Evolutionary conservation across 768 basidiomycete genomes (phyloP).

Genomic region (Pleurotus ostreatus): DNA sequence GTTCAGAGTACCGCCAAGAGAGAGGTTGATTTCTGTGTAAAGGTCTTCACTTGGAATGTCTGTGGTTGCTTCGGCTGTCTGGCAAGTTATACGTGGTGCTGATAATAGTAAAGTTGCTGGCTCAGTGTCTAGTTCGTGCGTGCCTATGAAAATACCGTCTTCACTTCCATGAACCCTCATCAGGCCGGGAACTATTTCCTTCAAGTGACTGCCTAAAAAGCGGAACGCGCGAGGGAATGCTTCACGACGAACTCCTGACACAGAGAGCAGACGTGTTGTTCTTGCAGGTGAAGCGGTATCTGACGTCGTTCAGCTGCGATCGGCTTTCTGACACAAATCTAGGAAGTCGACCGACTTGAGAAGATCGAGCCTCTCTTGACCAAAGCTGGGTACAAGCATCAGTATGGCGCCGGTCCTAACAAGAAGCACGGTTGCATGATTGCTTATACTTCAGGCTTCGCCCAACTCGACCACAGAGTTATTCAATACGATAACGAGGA

Average conservation of each 20-base stretch:
- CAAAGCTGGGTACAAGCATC: constrained; percentile 56
- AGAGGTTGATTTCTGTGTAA: constrained; percentile 32
- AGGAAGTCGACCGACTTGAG: constrained; percentile 88
- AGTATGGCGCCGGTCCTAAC: constrained; percentile 62
- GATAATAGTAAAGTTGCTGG: constrained; percentile 52
- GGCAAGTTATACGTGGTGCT: constrained; percentile 10
- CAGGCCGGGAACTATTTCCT: constrained; percentile 80
- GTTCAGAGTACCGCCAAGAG: constrained; percentile 17
- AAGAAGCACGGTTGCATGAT: constrained; percentile 90
- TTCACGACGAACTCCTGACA: constrained; percentile 68
- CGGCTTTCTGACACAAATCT: constrained; percentile 7
- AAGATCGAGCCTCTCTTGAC: constrained; percentile 67
- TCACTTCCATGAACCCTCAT: neutral
- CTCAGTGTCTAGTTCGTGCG: constrained; percentile 78
- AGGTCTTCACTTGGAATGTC: constrained; percentile 83
- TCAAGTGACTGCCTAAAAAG: constrained; percentile 83
- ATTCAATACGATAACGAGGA: constrained; percentile 69
- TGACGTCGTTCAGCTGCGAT: neutral
- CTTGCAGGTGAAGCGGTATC: constrained; percentile 56
- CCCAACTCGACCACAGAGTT: constrained; percentile 37
- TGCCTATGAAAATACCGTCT: constrained; percentile 13
- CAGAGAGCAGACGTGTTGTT: constrained; percentile 81
- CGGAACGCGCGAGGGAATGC: constrained; percentile 67
- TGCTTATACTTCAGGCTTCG: constrained; percentile 60
- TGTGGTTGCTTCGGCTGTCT: constrained; percentile 27